These are phyloP conservation scores for Penicillium mononematosum DNA, from an alignment of 495 filamentous ascomycete species.

Conservation along the genomic window DNA sequence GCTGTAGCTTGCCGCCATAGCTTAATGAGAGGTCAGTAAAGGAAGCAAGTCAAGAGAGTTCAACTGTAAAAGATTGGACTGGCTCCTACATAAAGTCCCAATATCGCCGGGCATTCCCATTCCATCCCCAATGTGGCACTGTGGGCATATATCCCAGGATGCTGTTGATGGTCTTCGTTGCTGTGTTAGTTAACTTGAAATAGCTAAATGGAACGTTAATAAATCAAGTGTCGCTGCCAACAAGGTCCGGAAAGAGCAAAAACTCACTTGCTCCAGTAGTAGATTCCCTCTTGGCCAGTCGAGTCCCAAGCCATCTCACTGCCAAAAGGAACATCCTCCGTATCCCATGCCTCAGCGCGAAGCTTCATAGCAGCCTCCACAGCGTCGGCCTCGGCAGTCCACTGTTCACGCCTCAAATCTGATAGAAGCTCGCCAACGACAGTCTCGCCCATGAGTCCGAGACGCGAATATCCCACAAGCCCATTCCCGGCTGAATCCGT, in stretches of 20 bases:
- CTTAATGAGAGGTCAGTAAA: neutral
- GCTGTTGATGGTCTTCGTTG: neutral
- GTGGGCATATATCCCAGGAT: neutral
- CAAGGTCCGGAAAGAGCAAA: neutral
- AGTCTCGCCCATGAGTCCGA: constrained; percentile 54
- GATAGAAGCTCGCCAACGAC: constrained; percentile 47
- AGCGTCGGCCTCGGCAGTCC: constrained; percentile 30
- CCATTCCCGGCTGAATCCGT: constrained; percentile 19
- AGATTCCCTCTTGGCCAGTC: neutral
- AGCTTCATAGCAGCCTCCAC: constrained; percentile 41
- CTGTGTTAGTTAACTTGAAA: neutral
- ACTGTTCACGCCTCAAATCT: constrained; percentile 38
- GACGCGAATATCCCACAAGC: constrained; percentile 35
- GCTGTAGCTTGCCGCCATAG: constrained; percentile 38
- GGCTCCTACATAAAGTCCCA: neutral
- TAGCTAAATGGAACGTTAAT: neutral
- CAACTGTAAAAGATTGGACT: neutral
- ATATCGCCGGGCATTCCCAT: neutral
- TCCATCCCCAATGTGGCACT: neutral
- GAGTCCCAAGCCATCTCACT: constrained; percentile 57
- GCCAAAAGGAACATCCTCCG: constrained; percentile 47
- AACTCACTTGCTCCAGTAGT: neutral
- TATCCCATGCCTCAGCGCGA: constrained; percentile 43
- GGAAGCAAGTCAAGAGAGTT: neutral
- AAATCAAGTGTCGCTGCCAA: neutral